Conservation (phyloP, 768 basidiomycete genomes). For the Lanmaoa rubissima region DNA sequence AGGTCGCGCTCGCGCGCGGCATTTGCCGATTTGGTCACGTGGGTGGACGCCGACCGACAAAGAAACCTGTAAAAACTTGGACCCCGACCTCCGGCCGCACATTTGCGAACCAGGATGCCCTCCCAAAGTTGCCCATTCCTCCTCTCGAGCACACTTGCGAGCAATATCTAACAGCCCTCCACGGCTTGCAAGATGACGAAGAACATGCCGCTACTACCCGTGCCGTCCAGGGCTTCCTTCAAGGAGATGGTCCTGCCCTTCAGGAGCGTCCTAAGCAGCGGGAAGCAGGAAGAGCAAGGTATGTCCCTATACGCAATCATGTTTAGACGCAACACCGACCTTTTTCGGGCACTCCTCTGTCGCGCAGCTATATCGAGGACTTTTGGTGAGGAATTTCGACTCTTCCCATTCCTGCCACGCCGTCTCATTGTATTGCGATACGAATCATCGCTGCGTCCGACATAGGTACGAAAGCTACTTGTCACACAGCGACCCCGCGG, state of each 20-base stretch:
- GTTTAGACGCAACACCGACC: not conserved
- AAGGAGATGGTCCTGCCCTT: constrained; percentile 76
- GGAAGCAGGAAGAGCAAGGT: constrained; percentile 71
- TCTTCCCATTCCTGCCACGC: not conserved
- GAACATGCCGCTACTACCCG: constrained; percentile 76
- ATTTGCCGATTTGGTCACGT: no score
- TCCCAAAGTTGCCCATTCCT: constrained; percentile 94
- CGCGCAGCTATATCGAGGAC: constrained; percentile 85
- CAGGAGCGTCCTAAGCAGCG: constrained; percentile 78
- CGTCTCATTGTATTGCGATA: not conserved
- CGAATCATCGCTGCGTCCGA: not conserved
- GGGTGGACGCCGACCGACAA: no score
- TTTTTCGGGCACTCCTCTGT: not conserved
- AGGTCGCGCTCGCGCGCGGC: no score
- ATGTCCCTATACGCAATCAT: constrained; percentile 15
- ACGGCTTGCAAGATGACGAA: constrained; percentile 76
- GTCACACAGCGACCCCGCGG: constrained; percentile 87
- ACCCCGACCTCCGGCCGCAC: constrained; percentile 35
- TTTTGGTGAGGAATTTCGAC: constrained; percentile 69
- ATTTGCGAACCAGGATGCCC: constrained; percentile 57
- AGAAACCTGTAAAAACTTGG: not conserved
- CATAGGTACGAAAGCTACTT: constrained; percentile 86
- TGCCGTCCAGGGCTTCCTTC: constrained; percentile 77
- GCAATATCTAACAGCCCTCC: constrained; percentile 77
- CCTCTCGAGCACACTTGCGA: constrained; percentile 81